Percentiles rank a stretch among this genome's conserved stretches.
Evolutionary conservation across 2,329 filamentous ascomycete genomes (phyloP).

Genomic region (Incumbomyces lentus): DNA sequence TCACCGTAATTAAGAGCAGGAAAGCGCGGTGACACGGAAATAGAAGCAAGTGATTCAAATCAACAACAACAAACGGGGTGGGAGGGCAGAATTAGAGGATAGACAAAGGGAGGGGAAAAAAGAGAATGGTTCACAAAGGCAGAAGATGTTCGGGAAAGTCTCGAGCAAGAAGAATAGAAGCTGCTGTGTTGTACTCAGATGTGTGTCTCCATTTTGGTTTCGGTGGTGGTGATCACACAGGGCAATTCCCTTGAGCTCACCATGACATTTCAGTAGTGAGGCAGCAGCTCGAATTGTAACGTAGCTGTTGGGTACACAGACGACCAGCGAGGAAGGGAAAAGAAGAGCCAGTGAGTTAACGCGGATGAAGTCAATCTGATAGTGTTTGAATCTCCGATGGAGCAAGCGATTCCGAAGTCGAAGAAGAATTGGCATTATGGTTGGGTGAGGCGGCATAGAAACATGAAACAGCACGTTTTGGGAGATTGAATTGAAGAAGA

Average conservation of each 20-base stretch:
- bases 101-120: conserved; percentile 7
- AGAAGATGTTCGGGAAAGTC: not conserved
- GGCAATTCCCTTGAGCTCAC: not conserved
- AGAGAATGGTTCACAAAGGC: conserved; percentile 13
- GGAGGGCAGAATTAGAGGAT: conserved; percentile 5
- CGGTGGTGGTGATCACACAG: not conserved
- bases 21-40: conserved; percentile 5
- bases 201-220: conserved; percentile 1
- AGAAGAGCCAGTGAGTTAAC: conserved; percentile 19
- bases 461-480: conserved; percentile 2
- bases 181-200: not conserved
- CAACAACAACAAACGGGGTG: conserved; percentile 10
- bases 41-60: conserved; percentile 7
- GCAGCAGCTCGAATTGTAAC: not conserved
- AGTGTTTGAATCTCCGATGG: not conserved
- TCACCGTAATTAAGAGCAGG: conserved; percentile 4
- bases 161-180: conserved; percentile 2
- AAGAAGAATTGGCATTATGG: not conserved
- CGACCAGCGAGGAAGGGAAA: conserved; percentile 6
- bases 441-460: conserved; percentile 6
- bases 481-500: conserved; percentile 3
- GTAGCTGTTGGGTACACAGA: conserved; percentile 6
- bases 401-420: not conserved
- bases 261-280: not conserved
- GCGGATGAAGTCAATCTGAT: conserved; percentile 1